These are phyloP conservation scores for Botrytis squamosa DNA, from an alignment of 2,329 filamentous ascomycete species.

Conservation along the genomic window DNA sequence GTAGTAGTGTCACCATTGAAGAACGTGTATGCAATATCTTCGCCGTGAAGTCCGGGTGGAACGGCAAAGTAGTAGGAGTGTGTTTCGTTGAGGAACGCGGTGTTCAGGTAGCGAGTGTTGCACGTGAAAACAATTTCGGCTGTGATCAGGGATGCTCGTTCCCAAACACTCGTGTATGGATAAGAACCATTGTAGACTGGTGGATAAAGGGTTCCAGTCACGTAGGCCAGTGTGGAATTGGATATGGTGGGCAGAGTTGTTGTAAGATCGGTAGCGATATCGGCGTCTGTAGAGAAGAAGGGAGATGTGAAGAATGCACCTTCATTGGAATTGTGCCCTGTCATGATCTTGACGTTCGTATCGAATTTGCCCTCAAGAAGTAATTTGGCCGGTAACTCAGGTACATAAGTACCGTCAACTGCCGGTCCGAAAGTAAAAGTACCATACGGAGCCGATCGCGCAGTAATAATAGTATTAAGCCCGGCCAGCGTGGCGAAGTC, in stretches of 20 bases:
- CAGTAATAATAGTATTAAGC: conserved; percentile 27
- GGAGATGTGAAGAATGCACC: conserved; percentile 38
- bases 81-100: conserved; percentile 47
- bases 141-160: conserved; percentile 44
- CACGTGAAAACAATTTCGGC: conserved; percentile 50
- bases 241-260: conserved; percentile 30
- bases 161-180: conserved; percentile 46
- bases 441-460: conserved; percentile 40
- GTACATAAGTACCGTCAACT: conserved; percentile 50
- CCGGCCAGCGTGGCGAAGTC: conserved; percentile 22
- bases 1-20: conserved; percentile 43
- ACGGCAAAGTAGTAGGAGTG: conserved; percentile 54
- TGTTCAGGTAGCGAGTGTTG: conserved; percentile 51
- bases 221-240: conserved; percentile 36
- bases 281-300: conserved; percentile 28
- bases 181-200: conserved; percentile 46
- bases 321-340: conserved; percentile 47
- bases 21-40: conserved; percentile 53
- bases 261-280: conserved; percentile 18
- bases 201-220: conserved; percentile 50
- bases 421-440: conserved; percentile 46
- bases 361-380: conserved; percentile 47
- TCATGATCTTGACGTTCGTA: conserved; percentile 47
- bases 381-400: conserved; percentile 46
- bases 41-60: conserved; percentile 52